Conservation (phyloP, 805 yeast species). For the Kuraishia capsulata region DNA sequence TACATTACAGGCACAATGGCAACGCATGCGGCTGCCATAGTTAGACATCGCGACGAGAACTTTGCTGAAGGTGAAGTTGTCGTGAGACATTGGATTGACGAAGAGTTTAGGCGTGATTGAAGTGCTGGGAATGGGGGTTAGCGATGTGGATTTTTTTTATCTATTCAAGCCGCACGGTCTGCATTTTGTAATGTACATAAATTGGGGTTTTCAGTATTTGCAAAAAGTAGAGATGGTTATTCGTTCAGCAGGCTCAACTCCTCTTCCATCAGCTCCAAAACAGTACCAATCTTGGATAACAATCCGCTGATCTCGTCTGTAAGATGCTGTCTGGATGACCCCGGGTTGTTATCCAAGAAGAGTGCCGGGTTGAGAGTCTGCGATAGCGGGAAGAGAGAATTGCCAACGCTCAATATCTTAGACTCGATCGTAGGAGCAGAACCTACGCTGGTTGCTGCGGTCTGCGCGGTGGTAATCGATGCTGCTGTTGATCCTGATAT, state of each 20-base stretch:
- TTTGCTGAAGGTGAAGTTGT: conserved; percentile 66
- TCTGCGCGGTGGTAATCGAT: not conserved
- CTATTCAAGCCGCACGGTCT: not conserved
- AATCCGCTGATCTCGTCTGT: not conserved
- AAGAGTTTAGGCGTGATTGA: conserved; percentile 21
- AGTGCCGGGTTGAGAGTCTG: not conserved
- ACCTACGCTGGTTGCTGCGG: not conserved
- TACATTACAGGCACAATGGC: conserved; percentile 55
- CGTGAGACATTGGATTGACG: conserved; percentile 52
- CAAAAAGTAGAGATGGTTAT: too few species aligned
- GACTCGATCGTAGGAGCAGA: not conserved
- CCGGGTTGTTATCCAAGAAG: conserved; percentile 2
- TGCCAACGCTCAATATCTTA: not conserved
- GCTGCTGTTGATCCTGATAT: not conserved
- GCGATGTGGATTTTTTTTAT: not conserved
- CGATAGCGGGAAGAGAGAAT: not conserved
- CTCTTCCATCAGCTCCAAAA: conserved; percentile 1
- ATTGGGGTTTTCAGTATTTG: too few species aligned
- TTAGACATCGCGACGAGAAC: conserved; percentile 43
- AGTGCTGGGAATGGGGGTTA: not conserved
- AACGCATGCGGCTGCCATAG: conserved; percentile 79
- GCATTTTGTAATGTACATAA: too few species aligned
- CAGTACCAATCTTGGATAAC: not conserved
- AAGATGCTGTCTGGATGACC: not conserved
- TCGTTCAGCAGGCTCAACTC: conserved; percentile 1